Base-by-base conservation (phyloP, 139 green algal species). In the Volvox africanus region DNA sequence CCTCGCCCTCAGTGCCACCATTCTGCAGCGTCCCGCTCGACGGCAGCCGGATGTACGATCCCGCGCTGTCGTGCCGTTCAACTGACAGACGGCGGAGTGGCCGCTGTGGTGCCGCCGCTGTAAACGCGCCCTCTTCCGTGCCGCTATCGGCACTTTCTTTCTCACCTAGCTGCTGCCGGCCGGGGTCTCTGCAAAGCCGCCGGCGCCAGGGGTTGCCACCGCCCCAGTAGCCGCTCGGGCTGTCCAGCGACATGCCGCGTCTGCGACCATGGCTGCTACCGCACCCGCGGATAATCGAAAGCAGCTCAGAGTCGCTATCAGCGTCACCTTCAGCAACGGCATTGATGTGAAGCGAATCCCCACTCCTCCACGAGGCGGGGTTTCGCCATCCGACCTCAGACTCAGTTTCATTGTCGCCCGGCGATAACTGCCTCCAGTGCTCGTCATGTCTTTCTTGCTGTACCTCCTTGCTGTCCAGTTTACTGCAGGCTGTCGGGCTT, bases 21-120 rank as follows among this genome's bases (percentile, higher is more conserved):
- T 22, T 61, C 80, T 37, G 50, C 50, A 77, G 30, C 14, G 82
- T 28, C 6, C 65, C 65, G 24, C 65, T 28, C 65, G 65, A 89
- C 35, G 11, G 67, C 84, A 89, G 67, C 28, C 84, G 84, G 13
- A 89, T 24, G 68, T 81, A 89, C 35, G 84, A 89, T 26, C 68
- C 84, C 9, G 84, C 84, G 84, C 84, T 89, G 35, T 89, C 68
- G 68, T 89, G 84, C 21, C 84, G 84, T 55, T 50, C 68, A 55
- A 81, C 75, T 35, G 24, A 26, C 71, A 79, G 71, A 30, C 71
- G 71, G 26, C 71, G 71, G 21, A 73, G 21, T 32, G 33, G 3
- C 32, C 33, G 21, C 33, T 32, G 22, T 22, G 32, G 21, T 9
- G 22, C 33, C 65, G 62, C 32, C 32, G 32, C 33, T 9, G 22